Base-by-base conservation (phyloP, 345 rosid genomes). In the Gynandropsis gynandra region DNA sequence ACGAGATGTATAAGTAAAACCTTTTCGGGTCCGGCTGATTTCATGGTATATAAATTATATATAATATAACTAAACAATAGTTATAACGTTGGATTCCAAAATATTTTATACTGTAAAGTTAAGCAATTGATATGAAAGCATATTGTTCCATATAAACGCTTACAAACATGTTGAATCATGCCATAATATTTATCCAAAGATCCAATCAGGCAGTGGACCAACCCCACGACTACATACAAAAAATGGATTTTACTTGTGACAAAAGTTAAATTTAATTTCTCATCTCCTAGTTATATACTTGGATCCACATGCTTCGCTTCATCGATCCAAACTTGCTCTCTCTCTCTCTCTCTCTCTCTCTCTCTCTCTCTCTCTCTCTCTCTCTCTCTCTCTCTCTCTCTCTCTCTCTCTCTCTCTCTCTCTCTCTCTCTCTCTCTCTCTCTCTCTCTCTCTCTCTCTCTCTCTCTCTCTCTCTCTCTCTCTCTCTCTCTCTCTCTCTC, bases 301-400 rank as follows among this genome's bases (percentile, higher is more conserved):
- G 59, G 48, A 67, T 50, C 42, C 58, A 60, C 66, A 67, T 54
- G 66, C 57, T 52, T 36, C 11, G 3, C 11, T 8, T 9, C 14
- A 36, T 36, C 12, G 14, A 36, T 36, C 42, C 53, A 54, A 27
- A 44, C 7, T 50, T 59, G 65, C 41, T 59, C 66, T 44, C 71
- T 59, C 49, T 69, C 18, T 67, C 68, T 74, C 67, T 57, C 55
- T 33, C 44, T 52, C 51, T 38, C 47, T 47, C 64, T 63, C 50
- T 53, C 54, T 63, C 53, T 56, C 59, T 42, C 46, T 39, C 32
- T 32, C 71, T 24, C 19, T 38, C 39, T n/a, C 14, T 35, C 54
- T 55, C 47, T 16, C 34, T 16, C 52, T 42, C 27, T n/a, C 24
- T 34, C 48, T 34, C 31, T 52, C 2, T 62, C 41, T 53, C n/a